Base-by-base conservation (phyloP, 1,284 basidiomycete genomes). In the Ceratobasidium sp. region DNA sequence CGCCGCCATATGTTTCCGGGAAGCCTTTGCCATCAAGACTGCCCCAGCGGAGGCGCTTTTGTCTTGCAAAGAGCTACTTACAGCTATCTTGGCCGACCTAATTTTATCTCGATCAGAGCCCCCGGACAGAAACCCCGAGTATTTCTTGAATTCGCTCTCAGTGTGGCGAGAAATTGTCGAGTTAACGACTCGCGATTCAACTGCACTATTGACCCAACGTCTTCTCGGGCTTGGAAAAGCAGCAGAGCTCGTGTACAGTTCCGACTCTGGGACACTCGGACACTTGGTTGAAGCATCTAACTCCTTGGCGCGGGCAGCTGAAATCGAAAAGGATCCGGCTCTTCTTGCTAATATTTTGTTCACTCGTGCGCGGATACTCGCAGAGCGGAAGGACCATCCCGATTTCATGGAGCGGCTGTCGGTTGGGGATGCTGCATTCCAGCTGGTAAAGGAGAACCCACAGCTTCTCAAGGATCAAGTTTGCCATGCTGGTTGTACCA, bases 261-360 rank as follows among this genome's bases (percentile, higher is more conserved):
- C 64, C 19, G 49, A 66, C 8, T 16, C 46, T 39, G 29, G 49
- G 8, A 31, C n/a, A 7, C 9, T 48, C 9, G 48, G 24, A 1
- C 51, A 66, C 34, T 6, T 66, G 14, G 16, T 48, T 31, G 64
- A 66, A 34, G 48, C 64, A 6, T 31, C 48, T 6, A 48, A 53
- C n/a, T 24, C 1, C n/a, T 54, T 53, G 16, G 1, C 16, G 9
- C 9, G 31, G 14, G 64, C 49, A 9, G 46, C 62, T 3, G 14
- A n/a, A n/a, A 29, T 64, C 43, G 27, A n/a, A 34, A 34, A 16
- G 6, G 27, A 31, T 5, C 24, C 62, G 0, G 5, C 27, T 48
- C 62, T 64, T 11, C 29, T 46, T 7, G 64, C 49, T 13, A 46
- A 53, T 13, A 54, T 66, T n/a, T 46, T 49, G 8, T 66, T 66